Base-by-base conservation (phyloP, 371 early-diverging fungal species). In the Choanephora cucurbitarum region DNA sequence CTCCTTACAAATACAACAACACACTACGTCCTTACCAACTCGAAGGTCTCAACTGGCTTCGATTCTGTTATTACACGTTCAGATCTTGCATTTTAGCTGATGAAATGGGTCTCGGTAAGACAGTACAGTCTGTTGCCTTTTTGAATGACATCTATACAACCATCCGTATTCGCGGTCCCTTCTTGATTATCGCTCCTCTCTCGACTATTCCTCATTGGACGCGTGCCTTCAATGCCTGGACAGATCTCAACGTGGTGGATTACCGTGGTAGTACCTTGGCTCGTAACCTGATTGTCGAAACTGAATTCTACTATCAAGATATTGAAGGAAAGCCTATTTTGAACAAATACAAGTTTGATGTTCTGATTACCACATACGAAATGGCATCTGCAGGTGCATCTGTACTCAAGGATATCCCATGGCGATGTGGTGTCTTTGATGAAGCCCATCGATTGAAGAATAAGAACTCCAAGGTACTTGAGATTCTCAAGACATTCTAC, bases 381-480 rank as follows among this genome's bases (percentile, higher is more conserved):
- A 93, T 92, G 93, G 80, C 81, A 28, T 77, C 80, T 17, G 81
- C 85, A 17, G 85, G 86, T 32, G 75, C 82, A 8, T 68, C 86
- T 11, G 87, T 90, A 55, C 69, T 96, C 22, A 79, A 82, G 41
- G 83, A 88, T 13, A 82, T 96, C 56, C 75, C 81, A 3, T 97
- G 93, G 92, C 72, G 87, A 39, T 86, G 84, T 15, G 87, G 84
- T 28, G 89, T 97, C 19, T 85, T 98, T 49, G 99, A 98, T 69
- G 99, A 97, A 70, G 99, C 96, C 0, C 99, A 98, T 71, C 80
- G 93, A 45, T 72, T 98, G 28, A 98, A 98, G 69, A 95, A 94
- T 70, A 84, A 80, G 69, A 62, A 72, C 37, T 75, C 76, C 49
- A 75, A 75, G 44, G 76, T 75, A 15, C 31, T 62, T 9, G 76